phyloP scores from a whole-genome alignment of 2,329 filamentous ascomycete species.

The Fusarium pininemorale region DNA sequence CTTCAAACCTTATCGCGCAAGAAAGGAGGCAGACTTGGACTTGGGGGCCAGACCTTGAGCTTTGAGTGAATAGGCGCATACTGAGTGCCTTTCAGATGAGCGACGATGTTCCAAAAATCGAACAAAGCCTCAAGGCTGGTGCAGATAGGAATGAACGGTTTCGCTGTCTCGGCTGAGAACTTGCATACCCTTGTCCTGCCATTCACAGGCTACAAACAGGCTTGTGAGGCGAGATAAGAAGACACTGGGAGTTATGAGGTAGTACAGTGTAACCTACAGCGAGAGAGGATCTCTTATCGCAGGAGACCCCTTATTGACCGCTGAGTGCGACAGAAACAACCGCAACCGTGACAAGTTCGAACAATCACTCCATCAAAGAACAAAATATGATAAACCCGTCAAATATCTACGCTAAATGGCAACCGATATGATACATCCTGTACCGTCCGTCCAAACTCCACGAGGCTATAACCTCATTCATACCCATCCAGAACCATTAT shows the following conservation, averaged over 20 bases:
- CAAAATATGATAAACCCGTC: neutral
- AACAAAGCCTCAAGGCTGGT: neutral
- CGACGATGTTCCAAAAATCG: neutral
- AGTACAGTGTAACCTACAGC: too few species aligned
- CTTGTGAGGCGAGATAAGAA: neutral
- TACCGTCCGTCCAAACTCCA: conserved; percentile 18
- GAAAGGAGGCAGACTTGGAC: neutral
- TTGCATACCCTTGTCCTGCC: too few species aligned
- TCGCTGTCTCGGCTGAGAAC: too few species aligned
- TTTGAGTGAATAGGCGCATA: neutral
- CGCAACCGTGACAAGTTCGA: too few species aligned
- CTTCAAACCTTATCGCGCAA: neutral
- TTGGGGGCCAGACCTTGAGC: neutral
- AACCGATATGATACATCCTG: neutral
- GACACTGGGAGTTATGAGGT: too few species aligned
- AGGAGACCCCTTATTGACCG: neutral
- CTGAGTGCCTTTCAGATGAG: neutral
- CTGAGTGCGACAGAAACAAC: neutral
- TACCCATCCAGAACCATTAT: conserved; percentile 17
- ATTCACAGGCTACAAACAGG: too few species aligned
- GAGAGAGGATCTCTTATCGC: neutral
- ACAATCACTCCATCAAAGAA: neutral
- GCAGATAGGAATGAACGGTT: neutral
- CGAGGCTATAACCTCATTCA: conserved; percentile 7
- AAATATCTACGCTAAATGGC: conserved; percentile 20